Conservation (phyloP, 1,284 basidiomycete genomes). For the Porogramme epimiltina region DNA sequence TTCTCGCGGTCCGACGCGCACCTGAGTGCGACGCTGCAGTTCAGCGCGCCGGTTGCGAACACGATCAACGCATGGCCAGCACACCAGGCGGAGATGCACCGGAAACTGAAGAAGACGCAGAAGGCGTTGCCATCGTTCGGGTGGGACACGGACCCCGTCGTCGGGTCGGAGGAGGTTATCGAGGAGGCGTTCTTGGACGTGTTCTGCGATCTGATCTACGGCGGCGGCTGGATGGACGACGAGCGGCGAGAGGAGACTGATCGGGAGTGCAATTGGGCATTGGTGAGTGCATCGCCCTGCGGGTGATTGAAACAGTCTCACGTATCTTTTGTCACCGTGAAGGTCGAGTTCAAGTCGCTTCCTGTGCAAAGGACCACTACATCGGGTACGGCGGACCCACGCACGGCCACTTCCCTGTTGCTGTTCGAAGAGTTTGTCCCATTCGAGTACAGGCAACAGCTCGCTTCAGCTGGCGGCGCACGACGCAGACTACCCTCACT, state of each 20-base stretch:
- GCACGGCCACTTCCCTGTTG: conserved; percentile 61
- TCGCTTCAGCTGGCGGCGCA: conserved; percentile 44
- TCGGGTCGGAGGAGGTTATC: conserved; percentile 72
- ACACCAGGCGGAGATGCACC: conserved; percentile 70
- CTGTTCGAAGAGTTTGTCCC: conserved; percentile 90
- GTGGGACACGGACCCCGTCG: conserved; percentile 82
- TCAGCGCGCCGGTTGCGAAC: conserved; percentile 67
- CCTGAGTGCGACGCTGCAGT: conserved; percentile 78
- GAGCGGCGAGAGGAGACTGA: conserved; percentile 76
- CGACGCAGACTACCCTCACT: conserved; percentile 40
- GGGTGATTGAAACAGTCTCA: background rate
- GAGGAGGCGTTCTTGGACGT: conserved; percentile 88
- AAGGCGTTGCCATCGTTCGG: conserved; percentile 79
- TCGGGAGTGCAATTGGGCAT: conserved; percentile 87
- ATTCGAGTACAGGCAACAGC: conserved; percentile 78
- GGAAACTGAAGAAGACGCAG: conserved; percentile 82
- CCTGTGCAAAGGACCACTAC: conserved; percentile 40
- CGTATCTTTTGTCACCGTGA: conserved; percentile 3
- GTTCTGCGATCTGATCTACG: conserved; percentile 84
- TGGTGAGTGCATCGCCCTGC: conserved; percentile 54
- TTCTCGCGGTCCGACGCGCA: conserved; percentile 78
- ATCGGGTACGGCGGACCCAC: conserved; percentile 47
- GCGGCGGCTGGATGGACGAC: conserved; percentile 78
- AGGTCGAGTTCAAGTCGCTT: conserved; percentile 85
- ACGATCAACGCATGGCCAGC: conserved; percentile 73